These are phyloP conservation scores for Tuber borchii DNA, from an alignment of 495 filamentous ascomycete species.

Conservation along the genomic window DNA sequence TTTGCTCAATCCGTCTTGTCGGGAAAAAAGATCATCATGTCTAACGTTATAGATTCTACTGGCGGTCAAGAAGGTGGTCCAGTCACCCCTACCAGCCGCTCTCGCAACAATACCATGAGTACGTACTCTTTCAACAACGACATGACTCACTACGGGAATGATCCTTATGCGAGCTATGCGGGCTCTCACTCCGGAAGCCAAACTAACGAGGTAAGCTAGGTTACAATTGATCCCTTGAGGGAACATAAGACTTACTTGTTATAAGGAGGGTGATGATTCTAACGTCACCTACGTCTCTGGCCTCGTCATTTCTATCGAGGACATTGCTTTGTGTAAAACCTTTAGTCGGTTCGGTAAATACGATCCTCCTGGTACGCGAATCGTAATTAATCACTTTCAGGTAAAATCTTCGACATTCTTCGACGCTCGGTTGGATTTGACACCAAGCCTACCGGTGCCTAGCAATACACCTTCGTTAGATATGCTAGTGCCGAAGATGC, in stretches of 20 bases:
- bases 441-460: constrained; percentile 18
- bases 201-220: constrained; percentile 22
- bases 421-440: constrained; percentile 36
- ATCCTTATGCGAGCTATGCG: constrained; percentile 20
- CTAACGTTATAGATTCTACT: constrained; percentile 24
- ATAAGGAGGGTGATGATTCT: constrained; percentile 30
- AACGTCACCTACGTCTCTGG: constrained; percentile 38
- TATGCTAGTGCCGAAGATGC: constrained; percentile 39
- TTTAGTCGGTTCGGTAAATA: constrained; percentile 39
- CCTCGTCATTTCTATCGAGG: constrained; percentile 27
- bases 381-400: constrained; percentile 12
- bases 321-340: constrained; percentile 30
- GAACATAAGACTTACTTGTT: not conserved
- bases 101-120: constrained; percentile 15
- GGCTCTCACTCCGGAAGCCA: constrained; percentile 17
- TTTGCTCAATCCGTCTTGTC: constrained; percentile 7
- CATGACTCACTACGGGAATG: constrained; percentile 19
- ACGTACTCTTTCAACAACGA: constrained; percentile 34
- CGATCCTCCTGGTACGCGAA: not conserved
- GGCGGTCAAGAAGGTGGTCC: constrained; percentile 11
- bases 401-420: constrained; percentile 29
- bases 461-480: constrained; percentile 41
- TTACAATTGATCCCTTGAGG: not conserved
- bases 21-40: not conserved
- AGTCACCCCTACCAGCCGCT: constrained; percentile 20